Evolutionary conservation across 2,329 filamentous ascomycete genomes (phyloP).

Genomic region (Macroventuria anomochaeta): DNA sequence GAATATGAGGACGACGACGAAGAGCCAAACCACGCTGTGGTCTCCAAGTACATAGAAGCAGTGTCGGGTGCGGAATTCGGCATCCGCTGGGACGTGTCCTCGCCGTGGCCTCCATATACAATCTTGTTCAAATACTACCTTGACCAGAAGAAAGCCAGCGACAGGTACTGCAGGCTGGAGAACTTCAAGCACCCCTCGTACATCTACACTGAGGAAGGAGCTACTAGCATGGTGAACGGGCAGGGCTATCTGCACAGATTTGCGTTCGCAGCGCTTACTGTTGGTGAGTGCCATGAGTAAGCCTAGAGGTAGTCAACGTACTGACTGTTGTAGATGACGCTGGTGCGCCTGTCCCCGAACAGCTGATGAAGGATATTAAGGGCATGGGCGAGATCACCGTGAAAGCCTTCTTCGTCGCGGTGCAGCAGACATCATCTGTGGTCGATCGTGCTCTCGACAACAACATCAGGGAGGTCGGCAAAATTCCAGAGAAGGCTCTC

Average conservation of each 20-base stretch:
- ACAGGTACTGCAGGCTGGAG: neutral
- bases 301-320: neutral
- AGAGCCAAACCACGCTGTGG: neutral
- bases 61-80: slow-evolving; percentile 33
- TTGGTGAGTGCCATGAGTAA: slow-evolving; percentile 8
- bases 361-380: slow-evolving; percentile 15
- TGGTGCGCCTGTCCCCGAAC: neutral
- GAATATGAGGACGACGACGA: slow-evolving; percentile 41
- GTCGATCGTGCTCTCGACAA: neutral
- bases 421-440: neutral
- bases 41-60: slow-evolving; percentile 44
- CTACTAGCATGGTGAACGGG: neutral
- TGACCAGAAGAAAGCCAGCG: slow-evolving; percentile 20
- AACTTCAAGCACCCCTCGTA: neutral
- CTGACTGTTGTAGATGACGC: slow-evolving; percentile 10
- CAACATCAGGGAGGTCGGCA: neutral
- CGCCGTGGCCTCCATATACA: slow-evolving; percentile 3
- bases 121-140: slow-evolving; percentile 20
- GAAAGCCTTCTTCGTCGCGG: slow-evolving; percentile 15
- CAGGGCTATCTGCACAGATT: slow-evolving; percentile 24
- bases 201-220: neutral
- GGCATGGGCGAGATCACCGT: slow-evolving; percentile 27
- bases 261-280: slow-evolving; percentile 27
- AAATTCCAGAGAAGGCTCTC: slow-evolving; percentile 31
- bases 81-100: slow-evolving; percentile 5